phyloP scores from a whole-genome alignment of 2,329 filamentous ascomycete species.

The Taxawa tesnikishii region DNA sequence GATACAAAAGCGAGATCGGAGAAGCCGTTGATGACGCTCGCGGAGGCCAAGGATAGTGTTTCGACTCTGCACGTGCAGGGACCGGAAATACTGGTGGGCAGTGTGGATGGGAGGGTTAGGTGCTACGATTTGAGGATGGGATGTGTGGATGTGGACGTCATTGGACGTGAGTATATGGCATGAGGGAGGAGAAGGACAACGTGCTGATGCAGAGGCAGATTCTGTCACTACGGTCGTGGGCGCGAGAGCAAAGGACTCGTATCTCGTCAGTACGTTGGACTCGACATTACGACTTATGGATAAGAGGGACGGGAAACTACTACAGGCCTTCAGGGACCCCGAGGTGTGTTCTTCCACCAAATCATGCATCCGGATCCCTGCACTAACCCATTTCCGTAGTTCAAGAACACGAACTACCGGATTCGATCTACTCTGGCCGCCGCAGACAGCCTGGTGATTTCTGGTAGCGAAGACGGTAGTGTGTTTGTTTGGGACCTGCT shows the following conservation, averaged over 20 bases:
- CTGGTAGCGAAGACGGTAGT: conserved; percentile 66
- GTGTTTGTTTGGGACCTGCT: conserved; percentile 78
- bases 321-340: conserved; percentile 56
- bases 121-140: conserved; percentile 77
- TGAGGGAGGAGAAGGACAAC: conserved; percentile 5
- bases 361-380: not conserved
- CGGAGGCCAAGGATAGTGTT: conserved; percentile 62
- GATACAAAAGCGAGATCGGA: conserved; percentile 44
- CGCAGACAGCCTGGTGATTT: conserved; percentile 65
- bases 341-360: conserved; percentile 25
- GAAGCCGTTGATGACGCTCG: conserved; percentile 60
- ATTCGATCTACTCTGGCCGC: conserved; percentile 64
- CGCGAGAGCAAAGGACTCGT: conserved; percentile 59
- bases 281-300: conserved; percentile 72
- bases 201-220: conserved; percentile 18
- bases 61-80: conserved; percentile 29
- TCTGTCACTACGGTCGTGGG: conserved; percentile 65
- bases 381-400: no score
- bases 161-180: conserved; percentile 36
- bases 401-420: conserved; percentile 58
- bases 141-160: conserved; percentile 54
- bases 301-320: conserved; percentile 56
- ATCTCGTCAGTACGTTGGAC: conserved; percentile 67
- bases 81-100: conserved; percentile 54
- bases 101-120: conserved; percentile 73